Evolutionary conservation across 176 grass and related monocot species (phyloP), one percentile per base, ranked within the genome.

Genomic region (Aegilops speltoides): DNA sequence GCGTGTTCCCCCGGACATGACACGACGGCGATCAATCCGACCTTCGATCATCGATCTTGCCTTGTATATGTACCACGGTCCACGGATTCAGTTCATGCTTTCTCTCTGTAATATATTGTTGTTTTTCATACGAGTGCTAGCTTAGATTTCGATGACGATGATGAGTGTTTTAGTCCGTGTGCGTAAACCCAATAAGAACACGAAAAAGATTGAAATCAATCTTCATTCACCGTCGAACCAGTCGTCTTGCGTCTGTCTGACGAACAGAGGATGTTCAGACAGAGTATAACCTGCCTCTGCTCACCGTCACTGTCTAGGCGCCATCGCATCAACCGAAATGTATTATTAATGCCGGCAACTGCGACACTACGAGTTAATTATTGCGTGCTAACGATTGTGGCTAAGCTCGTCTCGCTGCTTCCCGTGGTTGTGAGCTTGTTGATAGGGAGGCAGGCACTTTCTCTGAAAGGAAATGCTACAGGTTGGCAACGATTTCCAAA

Each of bases 1-100:
- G 93, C 59, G 95, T 98, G 32, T 95, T 95, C 78, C 95, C 95
- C 25, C 79, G 95, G 48, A 77, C 93, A 33, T 94, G 90, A 93
- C 33, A 16, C 52, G 29, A 25, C 67, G 9, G 20, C n/a, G 50
- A 54, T 19, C 48, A 4, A 46, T 46, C 45, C 45, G 1, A 14
- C 45, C 45, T 3, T 12, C 45, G 45, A 46, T 46, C 45, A 46
- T 46, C 45, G 12, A 14, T 46, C 45, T 45, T 45, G 43, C 43
- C 43, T 57, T 54, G 38, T 40, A 40, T 38, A 26, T 20, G 54
- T 7, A 22, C 19, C 56, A 54, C 52, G 52, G 52, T 8, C 19
- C 56, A 54, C 52, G 52, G 52, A 56, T 57, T 57, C 52, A 57
- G 17, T 2, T 20, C 52, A 0, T 0, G 2, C 52, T 2, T 20